Evolutionary conservation across 306 rosid species (phyloP).

Genomic region (Rosa chinensis): DNA sequence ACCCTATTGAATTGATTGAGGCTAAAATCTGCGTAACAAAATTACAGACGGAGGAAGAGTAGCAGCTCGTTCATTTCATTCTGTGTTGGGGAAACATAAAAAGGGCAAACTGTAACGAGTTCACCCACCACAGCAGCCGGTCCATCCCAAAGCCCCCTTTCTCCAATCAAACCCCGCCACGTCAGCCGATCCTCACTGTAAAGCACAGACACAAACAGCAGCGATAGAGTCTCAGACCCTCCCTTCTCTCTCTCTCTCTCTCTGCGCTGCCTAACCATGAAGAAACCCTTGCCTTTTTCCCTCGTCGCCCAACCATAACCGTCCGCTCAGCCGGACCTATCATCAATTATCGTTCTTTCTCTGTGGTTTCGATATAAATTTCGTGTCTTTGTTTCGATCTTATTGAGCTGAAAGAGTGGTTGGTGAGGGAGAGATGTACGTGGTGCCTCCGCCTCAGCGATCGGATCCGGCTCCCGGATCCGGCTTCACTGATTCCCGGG

Average conservation of each 20-base stretch:
- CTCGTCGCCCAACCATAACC: conserved; percentile 1
- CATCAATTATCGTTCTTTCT: not conserved
- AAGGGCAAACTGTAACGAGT: not conserved
- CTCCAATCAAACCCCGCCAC: conserved; percentile 38
- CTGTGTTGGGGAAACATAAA: not conserved
- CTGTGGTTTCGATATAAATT: not conserved
- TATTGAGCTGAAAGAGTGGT: conserved; percentile 1
- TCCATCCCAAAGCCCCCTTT: not conserved
- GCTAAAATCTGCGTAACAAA: not conserved
- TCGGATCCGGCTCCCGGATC: conserved; percentile 82
- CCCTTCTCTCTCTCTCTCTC: not conserved
- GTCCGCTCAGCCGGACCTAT: not conserved
- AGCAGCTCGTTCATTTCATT: not conserved
- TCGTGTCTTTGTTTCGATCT: not conserved
- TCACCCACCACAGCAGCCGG: conserved; percentile 8
- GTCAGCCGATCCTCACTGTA: conserved; percentile 35
- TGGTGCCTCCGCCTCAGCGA: conserved; percentile 90
- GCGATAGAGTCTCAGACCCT: conserved; percentile 5
- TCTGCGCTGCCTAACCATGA: not conserved
- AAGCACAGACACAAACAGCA: conserved; percentile 28
- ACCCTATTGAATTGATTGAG: not conserved
- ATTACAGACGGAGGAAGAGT: not conserved
- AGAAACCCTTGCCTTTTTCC: conserved; percentile 20
- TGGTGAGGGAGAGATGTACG: conserved; percentile 58
- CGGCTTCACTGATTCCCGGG: conserved; percentile 58